Conservation (phyloP, 192 early-diverging fungal species). For the Backusella macrospora region DNA sequence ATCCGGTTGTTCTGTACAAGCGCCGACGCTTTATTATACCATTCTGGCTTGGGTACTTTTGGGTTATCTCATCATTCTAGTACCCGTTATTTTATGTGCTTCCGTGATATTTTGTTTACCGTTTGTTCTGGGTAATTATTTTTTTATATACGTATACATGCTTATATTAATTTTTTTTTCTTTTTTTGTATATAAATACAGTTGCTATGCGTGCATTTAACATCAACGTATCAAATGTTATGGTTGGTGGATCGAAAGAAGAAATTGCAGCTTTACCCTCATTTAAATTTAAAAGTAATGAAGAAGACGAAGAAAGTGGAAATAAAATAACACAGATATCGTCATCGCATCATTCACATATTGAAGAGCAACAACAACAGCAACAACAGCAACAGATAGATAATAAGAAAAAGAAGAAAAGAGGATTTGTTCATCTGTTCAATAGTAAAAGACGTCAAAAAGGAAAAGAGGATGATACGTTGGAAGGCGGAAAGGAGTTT, state of each 20-base stretch:
- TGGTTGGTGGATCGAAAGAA: constrained; percentile 68
- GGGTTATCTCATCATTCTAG: constrained; percentile 67
- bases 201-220: constrained; percentile 59
- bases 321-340: neutral
- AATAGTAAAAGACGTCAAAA: neutral
- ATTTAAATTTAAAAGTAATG: constrained; percentile 50
- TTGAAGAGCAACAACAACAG: neutral
- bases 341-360: neutral
- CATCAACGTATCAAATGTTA: constrained; percentile 50
- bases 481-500: neutral
- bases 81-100: constrained; percentile 61
- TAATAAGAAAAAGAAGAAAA: neutral
- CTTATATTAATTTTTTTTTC: neutral
- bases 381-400: neutral
- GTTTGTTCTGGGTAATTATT: constrained; percentile 51
- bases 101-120: constrained; percentile 69
- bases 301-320: neutral
- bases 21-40: constrained; percentile 63
- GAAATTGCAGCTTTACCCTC: constrained; percentile 70
- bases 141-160: neutral
- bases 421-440: neutral
- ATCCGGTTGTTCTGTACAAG: constrained; percentile 46
- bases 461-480: neutral
- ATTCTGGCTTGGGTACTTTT: constrained; percentile 66
- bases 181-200: neutral